A percentile compares a stretch with the other conserved stretches of the same genome.
These are phyloP conservation scores for Acanthamoeba divionensis DNA, from an alignment of 208 protist genomes.

Conservation along the genomic window DNA sequence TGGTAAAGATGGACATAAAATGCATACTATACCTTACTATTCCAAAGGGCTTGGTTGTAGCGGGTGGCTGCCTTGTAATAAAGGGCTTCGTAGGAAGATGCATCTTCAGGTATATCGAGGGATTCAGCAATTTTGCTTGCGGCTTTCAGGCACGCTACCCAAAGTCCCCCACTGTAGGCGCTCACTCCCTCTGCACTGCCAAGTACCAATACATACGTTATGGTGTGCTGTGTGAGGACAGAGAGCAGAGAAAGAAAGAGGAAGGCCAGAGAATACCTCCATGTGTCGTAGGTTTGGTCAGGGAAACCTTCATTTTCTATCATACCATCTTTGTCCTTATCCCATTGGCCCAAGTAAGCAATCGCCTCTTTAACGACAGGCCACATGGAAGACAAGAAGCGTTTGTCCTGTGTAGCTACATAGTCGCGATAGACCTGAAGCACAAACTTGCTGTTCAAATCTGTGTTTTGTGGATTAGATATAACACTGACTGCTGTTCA, in stretches of 20 bases:
- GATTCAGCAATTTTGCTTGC: not conserved
- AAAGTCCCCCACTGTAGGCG: slow-evolving; percentile 79
- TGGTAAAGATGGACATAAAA: not conserved
- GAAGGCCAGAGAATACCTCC: slow-evolving; percentile 41
- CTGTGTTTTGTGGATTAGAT: slow-evolving; percentile 8
- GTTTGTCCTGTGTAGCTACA: slow-evolving; percentile 54
- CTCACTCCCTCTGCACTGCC: slow-evolving; percentile 52
- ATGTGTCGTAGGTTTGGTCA: slow-evolving; percentile 80
- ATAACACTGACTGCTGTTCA: not conserved
- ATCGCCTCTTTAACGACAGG: slow-evolving; percentile 43
- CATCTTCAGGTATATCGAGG: slow-evolving; percentile 22
- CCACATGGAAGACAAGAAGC: slow-evolving; percentile 68
- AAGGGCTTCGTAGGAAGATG: slow-evolving; percentile 21
- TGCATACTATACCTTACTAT: not conserved
- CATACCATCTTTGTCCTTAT: slow-evolving; percentile 73
- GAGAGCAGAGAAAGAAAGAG: not conserved
- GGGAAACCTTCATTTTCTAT: slow-evolving; percentile 77
- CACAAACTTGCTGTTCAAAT: slow-evolving; percentile 80
- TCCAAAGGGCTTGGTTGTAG: slow-evolving; percentile 45
- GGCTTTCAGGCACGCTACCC: slow-evolving; percentile 65
- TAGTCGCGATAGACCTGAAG: slow-evolving; percentile 79
- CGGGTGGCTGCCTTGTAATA: not conserved
- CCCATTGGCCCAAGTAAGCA: not conserved
- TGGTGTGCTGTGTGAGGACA: not conserved
- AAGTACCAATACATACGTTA: not conserved